Evolutionary conservation across 2,329 filamentous ascomycete species (phyloP).

Genomic region (Stenocarpella maydis): DNA sequence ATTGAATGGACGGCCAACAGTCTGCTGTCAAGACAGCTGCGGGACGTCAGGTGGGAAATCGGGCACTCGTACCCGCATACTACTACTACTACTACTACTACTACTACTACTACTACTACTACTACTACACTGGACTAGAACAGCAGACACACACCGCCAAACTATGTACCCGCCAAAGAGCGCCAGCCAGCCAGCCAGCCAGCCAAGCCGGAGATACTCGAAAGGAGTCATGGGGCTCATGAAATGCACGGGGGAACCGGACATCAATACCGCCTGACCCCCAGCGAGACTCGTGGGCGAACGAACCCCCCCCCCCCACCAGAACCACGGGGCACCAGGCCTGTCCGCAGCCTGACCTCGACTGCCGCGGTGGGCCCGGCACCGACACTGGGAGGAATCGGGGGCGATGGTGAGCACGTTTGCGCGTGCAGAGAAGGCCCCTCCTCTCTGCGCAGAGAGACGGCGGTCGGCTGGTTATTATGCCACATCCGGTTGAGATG

Average conservation of each 20-base stretch:
- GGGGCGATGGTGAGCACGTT: background rate
- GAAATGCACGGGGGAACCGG: background rate
- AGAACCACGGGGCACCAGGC: too few relatives aligned
- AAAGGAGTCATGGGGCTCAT: background rate
- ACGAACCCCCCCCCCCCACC: too few relatives aligned
- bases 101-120: too few relatives aligned
- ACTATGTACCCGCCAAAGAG: background rate
- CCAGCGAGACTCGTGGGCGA: too few relatives aligned
- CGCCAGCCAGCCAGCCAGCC: background rate
- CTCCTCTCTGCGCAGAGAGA: background rate
- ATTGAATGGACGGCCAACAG: accelerated
- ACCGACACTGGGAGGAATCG: background rate
- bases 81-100: too few relatives aligned
- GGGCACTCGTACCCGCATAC: background rate
- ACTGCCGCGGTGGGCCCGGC: background rate
- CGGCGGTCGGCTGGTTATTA: background rate
- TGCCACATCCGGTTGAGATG: background rate
- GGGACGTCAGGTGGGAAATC: too few relatives aligned
- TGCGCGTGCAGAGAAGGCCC: background rate
- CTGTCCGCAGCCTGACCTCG: background rate
- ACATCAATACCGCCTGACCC: too few relatives aligned
- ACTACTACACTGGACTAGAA: too few relatives aligned
- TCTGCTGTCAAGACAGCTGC: background rate
- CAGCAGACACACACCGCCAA: background rate
- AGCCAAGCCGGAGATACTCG: background rate